phyloP scores from a whole-genome alignment of 352 stramenopile genomes.

The Pythium inflatum region DNA sequence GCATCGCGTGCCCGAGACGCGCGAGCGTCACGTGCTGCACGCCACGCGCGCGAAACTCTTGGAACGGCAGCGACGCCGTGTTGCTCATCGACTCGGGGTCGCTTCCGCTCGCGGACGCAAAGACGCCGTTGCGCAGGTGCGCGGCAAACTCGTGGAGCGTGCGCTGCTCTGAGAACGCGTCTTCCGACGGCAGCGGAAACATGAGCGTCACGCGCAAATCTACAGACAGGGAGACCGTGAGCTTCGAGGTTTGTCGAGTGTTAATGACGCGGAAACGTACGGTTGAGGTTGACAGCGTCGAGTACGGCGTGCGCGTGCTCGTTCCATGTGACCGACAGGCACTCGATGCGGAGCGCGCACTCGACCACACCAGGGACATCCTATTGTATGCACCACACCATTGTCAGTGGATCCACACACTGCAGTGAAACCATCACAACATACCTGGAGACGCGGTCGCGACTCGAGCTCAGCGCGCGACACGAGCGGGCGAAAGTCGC shows the following conservation, averaged over 20 bases:
- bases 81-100: constrained; percentile 32
- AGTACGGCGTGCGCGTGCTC: constrained; percentile 33
- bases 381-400: constrained; percentile 8
- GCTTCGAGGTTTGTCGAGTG: too few species aligned
- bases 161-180: constrained; percentile 85
- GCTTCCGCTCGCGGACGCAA: constrained; percentile 26
- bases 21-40: constrained; percentile 63
- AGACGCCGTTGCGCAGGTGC: constrained; percentile 62
- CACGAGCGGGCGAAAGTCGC: constrained; percentile 55
- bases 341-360: constrained; percentile 61
- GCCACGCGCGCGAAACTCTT: constrained; percentile 32
- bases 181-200: constrained; percentile 81
- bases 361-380: constrained; percentile 63
- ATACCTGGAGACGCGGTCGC: constrained; percentile 57
- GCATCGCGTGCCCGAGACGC: constrained; percentile 59
- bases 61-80: constrained; percentile 23
- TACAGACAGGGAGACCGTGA: background rate
- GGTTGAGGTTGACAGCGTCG: constrained; percentile 25
- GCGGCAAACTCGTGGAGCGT: constrained; percentile 80
- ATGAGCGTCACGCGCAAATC: constrained; percentile 56
- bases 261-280: constrained; percentile 27
- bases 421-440: background rate
- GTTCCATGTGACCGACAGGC: constrained; percentile 56
- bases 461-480: constrained; percentile 46
- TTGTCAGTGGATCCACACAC: too few species aligned